A percentile compares a stretch with the other conserved stretches of the same genome.
Conservation (phyloP, 768 basidiomycete species). For the Termitomyces sp. region DNA sequence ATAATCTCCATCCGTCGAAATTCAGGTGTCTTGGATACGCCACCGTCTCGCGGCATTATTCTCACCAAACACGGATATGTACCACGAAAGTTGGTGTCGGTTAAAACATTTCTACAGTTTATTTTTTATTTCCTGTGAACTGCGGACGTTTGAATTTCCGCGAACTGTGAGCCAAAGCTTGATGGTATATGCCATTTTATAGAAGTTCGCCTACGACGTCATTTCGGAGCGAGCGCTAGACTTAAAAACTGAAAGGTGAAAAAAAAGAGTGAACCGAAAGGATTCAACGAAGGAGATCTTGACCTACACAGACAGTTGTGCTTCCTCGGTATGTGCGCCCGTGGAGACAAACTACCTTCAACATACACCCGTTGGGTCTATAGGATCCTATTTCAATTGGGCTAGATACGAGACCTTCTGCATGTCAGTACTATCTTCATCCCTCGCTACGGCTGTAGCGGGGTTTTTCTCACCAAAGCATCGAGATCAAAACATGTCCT, state of each 20-base stretch:
- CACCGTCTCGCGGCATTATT: background rate
- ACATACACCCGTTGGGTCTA: too few species aligned
- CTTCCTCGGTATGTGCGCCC: too few species aligned
- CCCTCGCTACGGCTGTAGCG: too few species aligned
- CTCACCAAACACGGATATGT: background rate
- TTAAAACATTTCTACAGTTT: too few species aligned
- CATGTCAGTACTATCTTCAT: background rate
- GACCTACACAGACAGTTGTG: background rate
- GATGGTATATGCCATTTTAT: too few species aligned
- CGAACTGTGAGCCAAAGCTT: background rate
- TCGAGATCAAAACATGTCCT: too few species aligned
- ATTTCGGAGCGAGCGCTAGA: background rate
- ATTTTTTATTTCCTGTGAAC: background rate
- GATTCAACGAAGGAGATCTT: too few species aligned
- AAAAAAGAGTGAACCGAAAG: background rate
- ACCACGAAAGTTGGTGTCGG: background rate
- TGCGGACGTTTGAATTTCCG: background rate
- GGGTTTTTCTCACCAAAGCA: too few species aligned
- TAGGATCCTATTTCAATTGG: background rate
- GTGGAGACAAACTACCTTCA: background rate
- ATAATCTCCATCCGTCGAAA: background rate
- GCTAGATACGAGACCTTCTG: background rate
- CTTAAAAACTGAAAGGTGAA: too few species aligned
- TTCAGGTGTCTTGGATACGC: background rate
- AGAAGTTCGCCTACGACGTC: background rate